phyloP scores from a whole-genome alignment of 768 basidiomycete species.

The Russula sp. region DNA sequence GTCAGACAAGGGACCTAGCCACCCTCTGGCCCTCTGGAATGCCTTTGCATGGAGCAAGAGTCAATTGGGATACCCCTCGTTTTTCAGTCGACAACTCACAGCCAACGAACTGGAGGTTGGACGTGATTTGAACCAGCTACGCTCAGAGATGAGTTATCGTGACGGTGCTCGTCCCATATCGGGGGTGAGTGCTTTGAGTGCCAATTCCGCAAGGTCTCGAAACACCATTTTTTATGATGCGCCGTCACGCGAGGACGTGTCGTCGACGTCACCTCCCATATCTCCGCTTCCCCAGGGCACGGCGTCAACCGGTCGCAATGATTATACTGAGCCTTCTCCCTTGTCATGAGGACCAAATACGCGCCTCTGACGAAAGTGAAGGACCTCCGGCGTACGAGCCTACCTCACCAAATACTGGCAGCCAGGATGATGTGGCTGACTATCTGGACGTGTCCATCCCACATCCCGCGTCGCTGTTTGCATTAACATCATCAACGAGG shows the following conservation, averaged over 20 bases:
- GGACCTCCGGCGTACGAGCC: constrained; percentile 14
- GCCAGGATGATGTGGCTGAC: constrained; percentile 33
- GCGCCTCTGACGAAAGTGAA: neutral
- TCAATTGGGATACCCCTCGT: neutral
- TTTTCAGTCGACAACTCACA: no score
- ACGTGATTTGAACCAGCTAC: no score
- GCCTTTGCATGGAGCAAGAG: no score
- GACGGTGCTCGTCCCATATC: no score
- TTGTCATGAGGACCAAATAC: constrained; percentile 18
- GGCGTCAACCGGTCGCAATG: constrained; percentile 2
- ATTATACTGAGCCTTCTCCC: constrained; percentile 8
- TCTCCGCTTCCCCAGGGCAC: constrained; percentile 32
- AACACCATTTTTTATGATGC: constrained; percentile 34
- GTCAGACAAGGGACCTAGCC: neutral
- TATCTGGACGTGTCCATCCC: constrained; percentile 56
- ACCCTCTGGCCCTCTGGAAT: neutral
- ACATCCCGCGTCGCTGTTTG: constrained; percentile 47
- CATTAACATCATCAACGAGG: constrained; percentile 33
- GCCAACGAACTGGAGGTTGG: no score
- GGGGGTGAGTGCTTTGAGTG: no score
- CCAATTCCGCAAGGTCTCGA: no score
- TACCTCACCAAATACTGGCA: neutral
- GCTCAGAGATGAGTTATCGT: no score
- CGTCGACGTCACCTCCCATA: constrained; percentile 36
- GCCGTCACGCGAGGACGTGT: constrained; percentile 40